Evolutionary conservation across 2,329 filamentous ascomycete genomes (phyloP).

Genomic region (Talaromyces piceae): DNA sequence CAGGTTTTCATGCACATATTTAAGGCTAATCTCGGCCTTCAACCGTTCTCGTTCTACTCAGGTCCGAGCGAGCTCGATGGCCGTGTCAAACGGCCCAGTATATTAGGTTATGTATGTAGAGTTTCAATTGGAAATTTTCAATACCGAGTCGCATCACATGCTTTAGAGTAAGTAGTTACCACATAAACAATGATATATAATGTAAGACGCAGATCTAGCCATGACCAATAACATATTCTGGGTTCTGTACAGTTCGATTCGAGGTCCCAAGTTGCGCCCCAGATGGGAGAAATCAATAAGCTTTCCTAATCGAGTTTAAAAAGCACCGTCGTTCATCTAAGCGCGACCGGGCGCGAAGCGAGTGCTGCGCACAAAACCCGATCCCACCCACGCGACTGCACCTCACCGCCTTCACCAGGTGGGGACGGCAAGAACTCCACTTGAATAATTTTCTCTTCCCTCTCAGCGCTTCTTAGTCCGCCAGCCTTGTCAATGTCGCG

Average conservation of each 20-base stretch:
- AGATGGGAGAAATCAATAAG: too few relatives aligned
- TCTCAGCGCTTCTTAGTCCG: not conserved
- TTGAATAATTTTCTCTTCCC: constrained; percentile 8
- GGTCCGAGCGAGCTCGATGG: not conserved
- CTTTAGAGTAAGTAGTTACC: too few relatives aligned
- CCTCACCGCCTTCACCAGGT: constrained; percentile 2
- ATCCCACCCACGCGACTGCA: constrained; percentile 6
- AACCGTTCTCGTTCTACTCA: not conserved
- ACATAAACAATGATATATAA: not conserved
- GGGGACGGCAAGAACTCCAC: constrained; percentile 2
- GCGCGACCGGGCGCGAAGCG: not conserved
- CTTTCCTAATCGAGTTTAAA: not conserved
- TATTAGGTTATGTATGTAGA: not conserved
- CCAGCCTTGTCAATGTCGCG: not conserved
- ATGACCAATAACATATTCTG: too few relatives aligned
- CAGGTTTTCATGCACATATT: constrained; percentile 11
- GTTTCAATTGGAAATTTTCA: too few relatives aligned
- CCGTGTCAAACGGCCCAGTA: not conserved
- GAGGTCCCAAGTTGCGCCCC: too few relatives aligned
- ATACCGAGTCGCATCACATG: too few relatives aligned
- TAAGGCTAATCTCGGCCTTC: not conserved
- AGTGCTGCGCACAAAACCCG: constrained; percentile 2
- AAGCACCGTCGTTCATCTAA: not conserved
- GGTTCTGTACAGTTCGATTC: too few relatives aligned
- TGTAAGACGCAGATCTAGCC: not conserved